Evolutionary conservation across 768 basidiomycete genomes (phyloP), one percentile per base, ranked within the genome.

Genomic region (Pisolithus orientalis): DNA sequence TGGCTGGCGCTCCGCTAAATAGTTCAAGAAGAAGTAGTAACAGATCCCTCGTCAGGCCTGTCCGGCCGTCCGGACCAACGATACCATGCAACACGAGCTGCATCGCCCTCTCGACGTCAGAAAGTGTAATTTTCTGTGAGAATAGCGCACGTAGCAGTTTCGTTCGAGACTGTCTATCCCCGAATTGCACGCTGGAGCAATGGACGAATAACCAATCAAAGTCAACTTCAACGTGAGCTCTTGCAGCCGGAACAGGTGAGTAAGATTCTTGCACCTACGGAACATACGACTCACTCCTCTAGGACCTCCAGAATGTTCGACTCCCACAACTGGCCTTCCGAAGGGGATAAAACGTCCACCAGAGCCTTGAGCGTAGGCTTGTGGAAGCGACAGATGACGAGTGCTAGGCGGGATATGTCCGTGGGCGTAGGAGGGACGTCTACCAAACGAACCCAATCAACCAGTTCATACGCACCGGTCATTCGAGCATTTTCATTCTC

Each of bases 381-480:
- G 53, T 82, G 63, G 16, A 82, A 65, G 21, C 68, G 69, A 11
- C 63, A 57, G 28, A 86, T 55, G 0, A 75, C 62, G 1, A 51
- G 50, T 0, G 71, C 61, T 2, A 85, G 60, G 6, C 75, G 74
- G 21, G 55, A 60, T 17, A 84, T 60, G 44, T 82, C 73, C 0
- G 58, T 54, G 1, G 66, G 11, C 13, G 62, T 58, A 4, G 79
- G 57, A 1, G 65, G 58, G 27, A 64, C 60, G 13, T 72, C 70
- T 2, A 73, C 59, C 1, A 86, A 65, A 37, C 85, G 80, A 31
- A 84, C 52, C 77, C 78, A 82, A 57, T 86, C 84, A n/a, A 87
- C 70, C 0, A 88, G 68, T 47, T 82, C 80, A 42, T 72, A 80
- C 0, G 83, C 83, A 28, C 69, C 57, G 1, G 60, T 55, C 45